These are phyloP conservation scores for Hyaloscypha variabilis DNA, from an alignment of 495 filamentous ascomycete species.

Conservation along the genomic window DNA sequence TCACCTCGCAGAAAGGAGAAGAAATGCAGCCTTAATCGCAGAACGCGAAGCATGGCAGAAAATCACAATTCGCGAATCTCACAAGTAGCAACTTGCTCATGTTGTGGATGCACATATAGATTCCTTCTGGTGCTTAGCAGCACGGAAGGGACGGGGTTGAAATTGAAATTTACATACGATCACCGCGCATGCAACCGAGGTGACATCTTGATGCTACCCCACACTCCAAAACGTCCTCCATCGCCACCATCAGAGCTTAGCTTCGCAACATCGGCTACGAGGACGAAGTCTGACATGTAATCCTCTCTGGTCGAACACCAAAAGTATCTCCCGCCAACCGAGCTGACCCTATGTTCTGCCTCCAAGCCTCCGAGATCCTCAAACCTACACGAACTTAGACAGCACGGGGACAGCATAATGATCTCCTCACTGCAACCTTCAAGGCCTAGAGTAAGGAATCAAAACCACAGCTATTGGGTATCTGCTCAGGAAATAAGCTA, in stretches of 20 bases:
- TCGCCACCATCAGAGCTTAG: not conserved
- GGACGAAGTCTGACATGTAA: not conserved
- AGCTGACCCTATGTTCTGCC: constrained; percentile 14
- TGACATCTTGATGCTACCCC: constrained; percentile 9
- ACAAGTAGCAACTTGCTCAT: too few species aligned
- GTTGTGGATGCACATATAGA: too few species aligned
- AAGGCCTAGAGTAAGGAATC: constrained; percentile 22
- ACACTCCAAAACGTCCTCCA: not conserved
- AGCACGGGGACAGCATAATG: constrained; percentile 14
- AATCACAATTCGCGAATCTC: too few species aligned
- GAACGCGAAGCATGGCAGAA: too few species aligned
- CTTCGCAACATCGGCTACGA: not conserved
- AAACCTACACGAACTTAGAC: constrained; percentile 1
- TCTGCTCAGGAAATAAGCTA: too few species aligned
- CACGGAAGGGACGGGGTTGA: not conserved
- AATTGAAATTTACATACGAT: not conserved
- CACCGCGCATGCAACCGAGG: constrained; percentile 5
- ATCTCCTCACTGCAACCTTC: constrained; percentile 21
- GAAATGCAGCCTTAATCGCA: too few species aligned
- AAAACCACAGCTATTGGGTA: too few species aligned
- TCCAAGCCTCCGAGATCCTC: constrained; percentile 25
- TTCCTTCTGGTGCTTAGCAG: too few species aligned
- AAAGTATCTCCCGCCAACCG: not conserved
- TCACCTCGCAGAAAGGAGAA: too few species aligned
- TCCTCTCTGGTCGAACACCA: not conserved